Conservation (phyloP, 306 rosid species). For the Astragalus membranaceus region DNA sequence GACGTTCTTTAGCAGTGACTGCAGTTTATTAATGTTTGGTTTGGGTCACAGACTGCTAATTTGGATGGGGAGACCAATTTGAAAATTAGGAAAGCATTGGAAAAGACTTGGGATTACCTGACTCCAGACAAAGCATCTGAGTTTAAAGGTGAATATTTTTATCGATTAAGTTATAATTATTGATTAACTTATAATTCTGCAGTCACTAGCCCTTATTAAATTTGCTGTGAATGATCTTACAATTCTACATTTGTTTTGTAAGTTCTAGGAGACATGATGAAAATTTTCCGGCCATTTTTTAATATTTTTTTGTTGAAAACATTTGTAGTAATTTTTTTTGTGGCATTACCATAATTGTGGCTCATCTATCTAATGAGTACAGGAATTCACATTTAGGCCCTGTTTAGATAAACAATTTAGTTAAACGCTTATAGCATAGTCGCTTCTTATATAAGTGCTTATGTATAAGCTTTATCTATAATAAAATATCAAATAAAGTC, state of each 20-base stretch:
- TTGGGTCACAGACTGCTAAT: conserved; percentile 73
- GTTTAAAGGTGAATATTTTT: conserved; percentile 59
- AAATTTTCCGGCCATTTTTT: not conserved
- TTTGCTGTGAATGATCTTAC: not conserved
- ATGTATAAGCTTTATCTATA: too few relatives aligned
- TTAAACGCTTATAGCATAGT: too few relatives aligned
- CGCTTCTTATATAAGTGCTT: too few relatives aligned
- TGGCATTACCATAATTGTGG: not conserved
- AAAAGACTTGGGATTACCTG: conserved; percentile 91
- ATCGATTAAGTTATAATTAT: conserved; percentile 9
- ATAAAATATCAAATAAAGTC: too few relatives aligned
- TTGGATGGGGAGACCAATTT: conserved; percentile 97
- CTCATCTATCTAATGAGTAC: not conserved
- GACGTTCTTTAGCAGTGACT: not conserved
- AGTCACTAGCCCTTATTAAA: not conserved
- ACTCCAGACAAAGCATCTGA: conserved; percentile 78
- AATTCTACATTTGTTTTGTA: not conserved
- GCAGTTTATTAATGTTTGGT: conserved; percentile 7
- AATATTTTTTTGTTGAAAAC: not conserved
- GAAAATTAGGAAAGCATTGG: conserved; percentile 86
- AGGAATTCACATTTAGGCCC: not conserved
- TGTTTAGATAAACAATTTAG: too few relatives aligned
- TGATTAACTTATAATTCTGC: conserved; percentile 9
- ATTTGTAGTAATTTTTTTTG: not conserved
- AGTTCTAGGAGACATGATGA: conserved; percentile 2